Conservation (phyloP, 805 yeast genomes). For the Metschnikowia vanudenii region DNA sequence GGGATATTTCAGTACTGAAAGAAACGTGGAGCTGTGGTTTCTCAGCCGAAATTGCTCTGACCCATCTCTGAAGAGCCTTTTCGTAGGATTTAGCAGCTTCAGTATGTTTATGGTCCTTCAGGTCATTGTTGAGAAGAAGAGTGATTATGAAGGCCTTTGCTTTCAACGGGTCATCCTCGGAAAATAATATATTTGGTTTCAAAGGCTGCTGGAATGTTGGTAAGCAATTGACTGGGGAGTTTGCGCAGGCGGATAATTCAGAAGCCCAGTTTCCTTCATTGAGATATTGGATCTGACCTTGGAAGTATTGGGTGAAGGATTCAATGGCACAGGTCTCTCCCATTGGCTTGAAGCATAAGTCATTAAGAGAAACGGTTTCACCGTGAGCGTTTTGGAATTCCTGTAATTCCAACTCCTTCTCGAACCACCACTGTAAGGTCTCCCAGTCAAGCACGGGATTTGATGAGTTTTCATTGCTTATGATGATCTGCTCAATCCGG, state of each 20-base stretch:
- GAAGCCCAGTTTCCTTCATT: slow-evolving; percentile 56
- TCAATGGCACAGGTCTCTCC: slow-evolving; percentile 80
- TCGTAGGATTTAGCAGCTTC: slow-evolving; percentile 63
- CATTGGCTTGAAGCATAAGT: slow-evolving; percentile 80
- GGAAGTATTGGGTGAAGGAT: slow-evolving; percentile 85
- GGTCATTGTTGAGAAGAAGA: slow-evolving; percentile 57
- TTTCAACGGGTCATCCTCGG: slow-evolving; percentile 48
- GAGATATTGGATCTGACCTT: slow-evolving; percentile 53
- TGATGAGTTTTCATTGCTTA: slow-evolving; percentile 57
- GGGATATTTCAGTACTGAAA: slow-evolving; percentile 79
- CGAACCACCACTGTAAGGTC: slow-evolving; percentile 83
- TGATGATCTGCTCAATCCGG: slow-evolving; percentile 78
- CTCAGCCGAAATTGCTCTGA: slow-evolving; percentile 43
- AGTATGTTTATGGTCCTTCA: slow-evolving; percentile 41
- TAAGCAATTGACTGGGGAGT: slow-evolving; percentile 83
- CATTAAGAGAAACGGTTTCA: slow-evolving; percentile 42
- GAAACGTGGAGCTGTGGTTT: slow-evolving; percentile 63
- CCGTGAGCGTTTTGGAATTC: slow-evolving; percentile 26
- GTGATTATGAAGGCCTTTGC: slow-evolving; percentile 79
- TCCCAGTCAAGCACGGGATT: slow-evolving; percentile 61
- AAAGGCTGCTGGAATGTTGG: slow-evolving; percentile 92
- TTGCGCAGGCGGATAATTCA: slow-evolving; percentile 58
- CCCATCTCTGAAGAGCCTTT: slow-evolving; percentile 53
- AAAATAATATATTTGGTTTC: slow-evolving; percentile 64
- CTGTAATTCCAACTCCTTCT: slow-evolving; percentile 57